These are phyloP conservation scores for Leptographium flavum DNA, from an alignment of 2,329 filamentous ascomycete species.

Conservation along the genomic window DNA sequence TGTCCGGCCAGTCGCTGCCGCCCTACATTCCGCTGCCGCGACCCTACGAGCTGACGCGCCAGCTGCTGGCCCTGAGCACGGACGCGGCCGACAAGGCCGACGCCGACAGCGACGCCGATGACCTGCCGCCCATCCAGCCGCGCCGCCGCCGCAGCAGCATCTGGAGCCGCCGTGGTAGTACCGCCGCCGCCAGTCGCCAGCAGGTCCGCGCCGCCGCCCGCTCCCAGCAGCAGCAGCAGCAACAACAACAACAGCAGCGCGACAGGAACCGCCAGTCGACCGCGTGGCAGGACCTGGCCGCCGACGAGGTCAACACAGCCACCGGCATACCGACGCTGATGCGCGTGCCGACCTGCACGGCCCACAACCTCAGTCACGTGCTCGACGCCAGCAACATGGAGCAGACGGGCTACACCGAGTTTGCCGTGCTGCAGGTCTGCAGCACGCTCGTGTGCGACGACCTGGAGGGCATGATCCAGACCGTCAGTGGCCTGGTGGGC, in stretches of 20 bases:
- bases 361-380: constrained; percentile 24
- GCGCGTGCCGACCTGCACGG: constrained; percentile 2
- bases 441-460: constrained; percentile 56
- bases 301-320: constrained; percentile 3
- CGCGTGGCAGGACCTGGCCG: constrained; percentile 5
- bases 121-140: not conserved
- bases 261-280: not conserved
- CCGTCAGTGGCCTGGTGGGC: constrained; percentile 53
- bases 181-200: not conserved
- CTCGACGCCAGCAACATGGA: constrained; percentile 50
- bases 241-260: not conserved
- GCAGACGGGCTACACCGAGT: constrained; percentile 60
- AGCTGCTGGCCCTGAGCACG: constrained; percentile 38
- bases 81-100: not conserved
- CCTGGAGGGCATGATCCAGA: constrained; percentile 44
- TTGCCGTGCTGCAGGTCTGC: constrained; percentile 61
- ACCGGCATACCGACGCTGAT: constrained; percentile 5
- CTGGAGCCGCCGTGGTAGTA: not conserved
- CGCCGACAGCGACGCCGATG: not conserved
- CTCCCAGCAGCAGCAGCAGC: not conserved
- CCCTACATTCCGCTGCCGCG: constrained; percentile 54
- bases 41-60: constrained; percentile 43
- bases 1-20: constrained; percentile 52
- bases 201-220: not conserved
- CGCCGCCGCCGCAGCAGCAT: not conserved